A percentile compares a stretch with the other conserved stretches of the same genome.
Evolutionary conservation across 768 basidiomycete species (phyloP).

Genomic region (Chalciporus pseudorubinellus): DNA sequence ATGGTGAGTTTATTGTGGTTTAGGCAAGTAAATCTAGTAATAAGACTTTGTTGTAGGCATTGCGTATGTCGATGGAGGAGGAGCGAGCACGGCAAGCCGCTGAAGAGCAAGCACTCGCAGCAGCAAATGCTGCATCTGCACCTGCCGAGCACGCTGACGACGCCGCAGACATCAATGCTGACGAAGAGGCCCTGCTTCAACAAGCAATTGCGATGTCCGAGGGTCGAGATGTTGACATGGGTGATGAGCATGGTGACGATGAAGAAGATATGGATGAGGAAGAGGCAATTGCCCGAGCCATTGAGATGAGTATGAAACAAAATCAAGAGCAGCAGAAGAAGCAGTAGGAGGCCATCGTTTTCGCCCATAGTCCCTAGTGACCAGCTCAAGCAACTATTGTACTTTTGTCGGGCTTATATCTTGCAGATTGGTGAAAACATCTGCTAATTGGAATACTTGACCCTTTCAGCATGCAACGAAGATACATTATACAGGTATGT

Average conservation of each 20-base stretch:
- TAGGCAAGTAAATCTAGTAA: neutral
- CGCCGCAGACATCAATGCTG: slow-evolving; percentile 55
- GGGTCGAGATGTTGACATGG: slow-evolving; percentile 51
- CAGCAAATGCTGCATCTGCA: slow-evolving; percentile 20
- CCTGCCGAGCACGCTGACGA: slow-evolving; percentile 21
- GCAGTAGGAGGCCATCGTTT: slow-evolving; percentile 16
- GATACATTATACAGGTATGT: neutral
- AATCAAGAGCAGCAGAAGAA: slow-evolving; percentile 46
- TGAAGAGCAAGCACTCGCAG: slow-evolving; percentile 35
- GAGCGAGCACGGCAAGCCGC: slow-evolving; percentile 75
- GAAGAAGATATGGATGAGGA: slow-evolving; percentile 82
- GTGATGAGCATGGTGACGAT: slow-evolving; percentile 47
- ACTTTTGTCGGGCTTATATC: slow-evolving; percentile 1
- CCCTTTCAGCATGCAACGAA: neutral
- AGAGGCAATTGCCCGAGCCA: slow-evolving; percentile 86
- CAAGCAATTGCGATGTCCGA: slow-evolving; percentile 77
- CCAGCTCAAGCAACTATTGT: neutral
- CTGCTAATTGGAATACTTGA: neutral
- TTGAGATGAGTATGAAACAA: slow-evolving; percentile 88
- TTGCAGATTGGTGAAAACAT: neutral
- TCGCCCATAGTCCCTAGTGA: neutral
- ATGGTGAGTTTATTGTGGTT: slow-evolving; percentile 57
- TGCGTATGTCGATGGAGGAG: slow-evolving; percentile 97
- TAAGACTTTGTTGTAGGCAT: slow-evolving; percentile 54
- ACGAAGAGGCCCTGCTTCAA: slow-evolving; percentile 76